Evolutionary conservation across 805 yeast species (phyloP), one percentile per base, ranked within the genome.

Genomic region (Teunomyces aglyptinius): DNA sequence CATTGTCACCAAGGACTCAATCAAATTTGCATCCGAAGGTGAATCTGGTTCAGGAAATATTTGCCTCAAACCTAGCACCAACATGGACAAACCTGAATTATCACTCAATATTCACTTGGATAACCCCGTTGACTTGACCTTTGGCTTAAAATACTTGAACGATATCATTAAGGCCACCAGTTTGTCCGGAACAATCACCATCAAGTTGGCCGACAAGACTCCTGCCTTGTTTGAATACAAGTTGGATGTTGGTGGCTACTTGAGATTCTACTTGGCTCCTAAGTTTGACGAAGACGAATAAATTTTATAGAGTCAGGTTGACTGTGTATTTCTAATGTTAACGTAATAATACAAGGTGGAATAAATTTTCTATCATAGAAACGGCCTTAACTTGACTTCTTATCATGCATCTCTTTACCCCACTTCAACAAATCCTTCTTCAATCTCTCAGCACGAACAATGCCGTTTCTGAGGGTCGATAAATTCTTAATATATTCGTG

Each of bases 231-330:
- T 94, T 63, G 97, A 92, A 73, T 94, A 85, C 73, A 86, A 85
- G 69, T 76, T 94, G 63, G 84, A 89, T 52, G 75, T 67, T 27
- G 86, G 92, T 67, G 99, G 99, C 45, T 88, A 89, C 70, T 76
- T 94, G 67, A 85, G 96, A 67, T 94, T 87, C 81, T 94, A 88
- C 80, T 80, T 94, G 67, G 99, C 99, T 58, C 99, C 99, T 49
- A 92, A 94, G 78, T 89, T 94, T 65, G 96, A 87, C 55, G 98
- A 91, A 53, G 96, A 36, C 24, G 39, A 36, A 26, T 36, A 36
- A 36, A 20, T n/a, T 38, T 26, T 38, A 38, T 38, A 38, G 42
- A 38, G 32, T 38, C 41, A 7, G 22, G 13, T 24, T 15, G 16
- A 26, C 16, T 27, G 42, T 39, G 42, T 39, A 39, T 39, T 35